Percentiles rank a stretch among this genome's conserved stretches.
Evolutionary conservation across 106 monocot species (phyloP).

Genomic region (Hemerocallis citrina): DNA sequence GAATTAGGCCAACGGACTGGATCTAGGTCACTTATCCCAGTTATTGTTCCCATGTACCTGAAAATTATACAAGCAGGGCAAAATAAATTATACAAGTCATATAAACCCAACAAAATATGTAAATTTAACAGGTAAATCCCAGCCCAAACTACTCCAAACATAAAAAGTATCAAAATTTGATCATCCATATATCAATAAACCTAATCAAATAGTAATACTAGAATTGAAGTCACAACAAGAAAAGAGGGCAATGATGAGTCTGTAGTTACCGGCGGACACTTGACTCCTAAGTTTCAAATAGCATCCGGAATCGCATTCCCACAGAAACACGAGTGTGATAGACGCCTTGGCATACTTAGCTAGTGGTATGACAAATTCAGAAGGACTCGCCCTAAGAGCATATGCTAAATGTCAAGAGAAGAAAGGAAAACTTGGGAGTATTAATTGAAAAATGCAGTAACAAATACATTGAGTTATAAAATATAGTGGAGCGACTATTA

Average conservation of each 20-base stretch:
- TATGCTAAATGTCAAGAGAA: neutral
- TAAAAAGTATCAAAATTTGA: neutral
- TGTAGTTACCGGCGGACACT: conserved; percentile 60
- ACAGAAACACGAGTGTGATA: conserved; percentile 77
- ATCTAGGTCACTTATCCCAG: conserved; percentile 80
- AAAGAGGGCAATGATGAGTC: neutral
- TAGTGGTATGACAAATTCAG: conserved; percentile 85
- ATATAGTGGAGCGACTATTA: too few species aligned
- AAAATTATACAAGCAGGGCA: too few species aligned
- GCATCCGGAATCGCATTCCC: conserved; percentile 93
- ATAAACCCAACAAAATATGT: neutral
- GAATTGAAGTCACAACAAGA: neutral
- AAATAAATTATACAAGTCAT: neutral
- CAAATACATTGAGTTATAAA: too few species aligned
- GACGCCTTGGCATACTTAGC: conserved; percentile 87
- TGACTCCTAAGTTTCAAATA: conserved; percentile 92
- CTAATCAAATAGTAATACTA: neutral
- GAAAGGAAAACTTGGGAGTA: too few species aligned
- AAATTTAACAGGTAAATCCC: neutral
- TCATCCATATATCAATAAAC: neutral
- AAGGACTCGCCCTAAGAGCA: conserved; percentile 68
- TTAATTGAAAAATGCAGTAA: too few species aligned
- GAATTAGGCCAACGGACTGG: conserved; percentile 84
- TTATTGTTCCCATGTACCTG: conserved; percentile 98
- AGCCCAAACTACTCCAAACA: neutral